Conservation (phyloP, 1,284 basidiomycete species). For the Trametes versicolor region DNA sequence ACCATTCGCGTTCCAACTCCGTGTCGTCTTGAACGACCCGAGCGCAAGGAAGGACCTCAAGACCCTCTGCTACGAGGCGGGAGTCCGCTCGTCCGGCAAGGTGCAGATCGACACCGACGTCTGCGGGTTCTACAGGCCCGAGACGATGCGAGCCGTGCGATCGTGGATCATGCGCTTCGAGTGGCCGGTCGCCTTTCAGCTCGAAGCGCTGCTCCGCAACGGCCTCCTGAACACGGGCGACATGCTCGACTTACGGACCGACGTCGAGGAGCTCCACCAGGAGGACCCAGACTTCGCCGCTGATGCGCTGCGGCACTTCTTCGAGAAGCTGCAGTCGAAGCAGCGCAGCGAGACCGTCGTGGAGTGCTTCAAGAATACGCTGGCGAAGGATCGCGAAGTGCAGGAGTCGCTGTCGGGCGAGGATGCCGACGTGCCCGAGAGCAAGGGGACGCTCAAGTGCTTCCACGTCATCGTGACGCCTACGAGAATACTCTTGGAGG, state of each 20-base stretch:
- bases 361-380: slow-evolving; percentile 57
- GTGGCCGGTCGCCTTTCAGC: slow-evolving; percentile 75
- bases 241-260: slow-evolving; percentile 50
- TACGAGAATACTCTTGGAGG: slow-evolving; percentile 73
- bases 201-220: slow-evolving; percentile 71
- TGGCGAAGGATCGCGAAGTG: slow-evolving; percentile 10
- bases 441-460: slow-evolving; percentile 57
- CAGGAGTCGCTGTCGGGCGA: slow-evolving; percentile 22
- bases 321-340: slow-evolving; percentile 53
- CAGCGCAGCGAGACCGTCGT: slow-evolving; percentile 54
- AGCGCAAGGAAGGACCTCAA: slow-evolving; percentile 56
- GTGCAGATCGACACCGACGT: slow-evolving; percentile 55
- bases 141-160: slow-evolving; percentile 55
- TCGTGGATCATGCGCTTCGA: slow-evolving; percentile 52
- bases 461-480: slow-evolving; percentile 77
- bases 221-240: slow-evolving; percentile 65
- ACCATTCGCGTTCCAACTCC: slow-evolving; percentile 72
- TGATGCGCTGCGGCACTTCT: slow-evolving; percentile 61
- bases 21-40: slow-evolving; percentile 58
- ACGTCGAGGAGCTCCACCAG: slow-evolving; percentile 52
- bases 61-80: slow-evolving; percentile 60
- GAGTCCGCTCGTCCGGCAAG: slow-evolving; percentile 49
- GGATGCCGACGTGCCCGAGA: slow-evolving; percentile 26
- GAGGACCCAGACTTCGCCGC: slow-evolving; percentile 47
- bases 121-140: slow-evolving; percentile 59